A percentile compares a stretch with the other conserved stretches of the same genome.
Conservation (phyloP, 306 rosid genomes). For the Rosa persica region DNA sequence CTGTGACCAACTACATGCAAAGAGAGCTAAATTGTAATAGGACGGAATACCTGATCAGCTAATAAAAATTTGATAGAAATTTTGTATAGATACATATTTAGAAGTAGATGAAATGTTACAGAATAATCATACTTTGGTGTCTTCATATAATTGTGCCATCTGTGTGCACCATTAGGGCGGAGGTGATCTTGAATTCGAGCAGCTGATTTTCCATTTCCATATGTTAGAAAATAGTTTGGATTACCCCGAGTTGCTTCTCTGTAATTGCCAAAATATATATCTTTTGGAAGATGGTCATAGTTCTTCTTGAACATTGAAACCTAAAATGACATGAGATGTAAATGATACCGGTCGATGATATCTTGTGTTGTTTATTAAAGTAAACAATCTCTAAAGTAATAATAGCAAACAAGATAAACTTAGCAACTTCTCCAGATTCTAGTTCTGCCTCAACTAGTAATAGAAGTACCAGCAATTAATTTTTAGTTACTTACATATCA, state of each 20-base stretch:
- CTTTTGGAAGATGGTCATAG: constrained; percentile 94
- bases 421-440: background rate
- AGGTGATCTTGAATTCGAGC: constrained; percentile 96
- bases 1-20: background rate
- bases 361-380: background rate
- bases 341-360: constrained; percentile 14
- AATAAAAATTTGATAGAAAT: background rate
- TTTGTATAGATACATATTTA: background rate
- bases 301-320: constrained; percentile 98
- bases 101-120: background rate
- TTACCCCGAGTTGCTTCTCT: constrained; percentile 93
- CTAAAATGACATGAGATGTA: constrained; percentile 40
- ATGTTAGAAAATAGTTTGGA: constrained; percentile 93
- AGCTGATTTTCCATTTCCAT: constrained; percentile 97
- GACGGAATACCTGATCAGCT: background rate
- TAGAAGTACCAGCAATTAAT: background rate
- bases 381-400: background rate
- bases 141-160: constrained; percentile 99
- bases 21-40: background rate
- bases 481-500: background rate
- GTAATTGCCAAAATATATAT: constrained; percentile 83
- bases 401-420: background rate
- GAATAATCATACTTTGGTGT: constrained; percentile 63
- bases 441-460: background rate
- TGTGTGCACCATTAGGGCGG: constrained; percentile 98